Conservation (phyloP, 2,329 filamentous ascomycete genomes). For the Stromatinia cepivora region DNA sequence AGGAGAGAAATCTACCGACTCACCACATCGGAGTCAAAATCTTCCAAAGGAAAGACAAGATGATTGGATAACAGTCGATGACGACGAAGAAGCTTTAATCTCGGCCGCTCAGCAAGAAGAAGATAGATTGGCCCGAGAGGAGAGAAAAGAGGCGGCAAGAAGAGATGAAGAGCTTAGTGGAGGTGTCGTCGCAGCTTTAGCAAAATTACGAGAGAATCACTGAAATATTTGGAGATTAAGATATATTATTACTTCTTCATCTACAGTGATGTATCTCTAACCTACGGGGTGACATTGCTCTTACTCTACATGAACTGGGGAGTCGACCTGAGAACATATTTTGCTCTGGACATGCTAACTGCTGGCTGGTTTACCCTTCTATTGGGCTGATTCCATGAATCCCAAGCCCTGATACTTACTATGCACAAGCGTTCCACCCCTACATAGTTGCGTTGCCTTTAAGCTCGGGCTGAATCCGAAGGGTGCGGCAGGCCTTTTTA, state of each 20-base stretch:
- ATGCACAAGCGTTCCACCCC: neutral
- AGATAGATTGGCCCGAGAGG: conserved; percentile 38
- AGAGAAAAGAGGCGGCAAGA: conserved; percentile 32
- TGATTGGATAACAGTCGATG: conserved; percentile 43
- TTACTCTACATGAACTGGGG: neutral
- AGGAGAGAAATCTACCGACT: conserved; percentile 7
- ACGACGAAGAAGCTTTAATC: conserved; percentile 52
- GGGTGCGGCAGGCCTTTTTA: no score
- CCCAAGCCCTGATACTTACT: neutral
- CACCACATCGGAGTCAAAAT: conserved; percentile 16
- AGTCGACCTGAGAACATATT: neutral
- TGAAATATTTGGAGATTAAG: neutral
- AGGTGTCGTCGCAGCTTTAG: conserved; percentile 61
- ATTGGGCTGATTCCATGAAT: neutral
- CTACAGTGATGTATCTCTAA: neutral
- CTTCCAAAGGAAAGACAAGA: conserved; percentile 41
- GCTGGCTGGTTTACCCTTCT: neutral
- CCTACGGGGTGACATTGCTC: neutral
- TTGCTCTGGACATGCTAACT: neutral
- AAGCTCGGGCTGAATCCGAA: no score
- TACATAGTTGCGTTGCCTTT: no score
- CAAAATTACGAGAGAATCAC: conserved; percentile 46
- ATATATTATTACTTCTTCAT: neutral
- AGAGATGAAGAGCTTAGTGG: conserved; percentile 52
- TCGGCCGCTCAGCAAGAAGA: conserved; percentile 50